Conservation (phyloP, 169 alveolate genomes). For the Plasmodium ovale region DNA sequence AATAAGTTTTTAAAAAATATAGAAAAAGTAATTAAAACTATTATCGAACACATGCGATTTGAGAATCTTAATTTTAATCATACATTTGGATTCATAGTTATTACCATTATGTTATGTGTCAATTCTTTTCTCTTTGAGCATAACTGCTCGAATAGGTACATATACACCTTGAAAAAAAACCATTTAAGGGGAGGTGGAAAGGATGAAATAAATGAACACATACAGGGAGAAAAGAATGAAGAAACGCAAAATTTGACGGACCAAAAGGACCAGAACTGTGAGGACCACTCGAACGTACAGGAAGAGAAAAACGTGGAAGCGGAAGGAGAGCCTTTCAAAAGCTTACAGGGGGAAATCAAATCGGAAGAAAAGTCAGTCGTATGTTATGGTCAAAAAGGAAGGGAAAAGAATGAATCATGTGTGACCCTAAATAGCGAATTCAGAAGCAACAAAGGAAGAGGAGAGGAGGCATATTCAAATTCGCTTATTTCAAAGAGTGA, state of each 20-base stretch:
- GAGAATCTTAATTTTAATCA: constrained; percentile 43
- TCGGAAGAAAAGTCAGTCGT: too few species aligned
- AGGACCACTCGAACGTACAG: neutral
- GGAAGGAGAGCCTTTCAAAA: too few species aligned
- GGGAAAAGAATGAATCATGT: neutral
- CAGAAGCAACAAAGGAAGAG: too few species aligned
- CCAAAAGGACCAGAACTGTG: neutral
- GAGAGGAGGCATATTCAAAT: too few species aligned
- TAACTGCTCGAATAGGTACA: constrained; percentile 35
- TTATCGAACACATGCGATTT: constrained; percentile 56
- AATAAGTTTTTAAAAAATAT: constrained; percentile 52
- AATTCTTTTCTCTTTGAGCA: constrained; percentile 49
- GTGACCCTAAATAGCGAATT: neutral
- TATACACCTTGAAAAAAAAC: constrained; percentile 9
- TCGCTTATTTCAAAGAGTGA: neutral
- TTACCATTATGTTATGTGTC: constrained; percentile 56
- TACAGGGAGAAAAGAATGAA: neutral
- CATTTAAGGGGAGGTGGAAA: neutral
- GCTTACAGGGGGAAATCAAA: too few species aligned
- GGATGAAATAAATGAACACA: neutral
- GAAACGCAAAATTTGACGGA: neutral
- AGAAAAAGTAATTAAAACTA: constrained; percentile 71
- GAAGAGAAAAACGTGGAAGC: neutral
- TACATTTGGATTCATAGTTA: constrained; percentile 22
- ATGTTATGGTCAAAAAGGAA: too few species aligned